These are phyloP conservation scores for Eurotiales sp. DNA, from an alignment of 2,329 filamentous ascomycete genomes.

Conservation along the genomic window DNA sequence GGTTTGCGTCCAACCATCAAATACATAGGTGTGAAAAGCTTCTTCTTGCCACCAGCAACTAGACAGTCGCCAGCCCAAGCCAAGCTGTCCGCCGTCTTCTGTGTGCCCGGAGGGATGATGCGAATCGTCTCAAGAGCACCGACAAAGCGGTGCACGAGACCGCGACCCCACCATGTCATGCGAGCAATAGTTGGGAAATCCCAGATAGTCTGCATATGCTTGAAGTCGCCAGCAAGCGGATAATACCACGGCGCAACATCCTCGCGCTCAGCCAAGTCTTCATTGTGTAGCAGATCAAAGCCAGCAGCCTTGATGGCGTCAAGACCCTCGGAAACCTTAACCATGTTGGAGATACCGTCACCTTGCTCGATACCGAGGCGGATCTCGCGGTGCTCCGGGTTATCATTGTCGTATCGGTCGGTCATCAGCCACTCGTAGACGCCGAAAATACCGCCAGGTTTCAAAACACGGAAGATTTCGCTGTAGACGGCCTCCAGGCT, in stretches of 20 bases:
- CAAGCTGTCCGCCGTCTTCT: slow-evolving; percentile 91
- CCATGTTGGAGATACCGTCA: slow-evolving; percentile 97
- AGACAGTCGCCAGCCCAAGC: slow-evolving; percentile 77
- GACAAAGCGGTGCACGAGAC: slow-evolving; percentile 70
- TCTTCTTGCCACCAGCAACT: slow-evolving; percentile 78
- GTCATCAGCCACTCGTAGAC: slow-evolving; percentile 99
- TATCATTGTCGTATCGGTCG: slow-evolving; percentile 84
- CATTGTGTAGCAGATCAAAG: slow-evolving; percentile 76
- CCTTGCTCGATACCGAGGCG: slow-evolving; percentile 93
- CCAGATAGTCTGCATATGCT: slow-evolving; percentile 72
- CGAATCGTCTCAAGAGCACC: slow-evolving; percentile 70
- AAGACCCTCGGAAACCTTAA: slow-evolving; percentile 75
- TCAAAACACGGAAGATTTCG: slow-evolving; percentile 91
- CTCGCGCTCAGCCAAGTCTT: slow-evolving; percentile 76
- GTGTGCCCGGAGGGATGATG: slow-evolving; percentile 75
- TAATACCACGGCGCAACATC: slow-evolving; percentile 90
- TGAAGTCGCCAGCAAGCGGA: slow-evolving; percentile 79
- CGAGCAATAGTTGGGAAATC: slow-evolving; percentile 80
- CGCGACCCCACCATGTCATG: slow-evolving; percentile 82
- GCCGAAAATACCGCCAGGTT: slow-evolving; percentile 91
- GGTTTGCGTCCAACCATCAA: slow-evolving; percentile 93
- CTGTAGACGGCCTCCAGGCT: slow-evolving; percentile 87
- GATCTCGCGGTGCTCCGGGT: slow-evolving; percentile 81
- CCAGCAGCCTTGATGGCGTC: slow-evolving; percentile 81
- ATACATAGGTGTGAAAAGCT: slow-evolving; percentile 99